Evolutionary conservation across 208 protist genomes (phyloP), one percentile per base, ranked within the genome.

Genomic region (Trypanosoma cruzi): DNA sequence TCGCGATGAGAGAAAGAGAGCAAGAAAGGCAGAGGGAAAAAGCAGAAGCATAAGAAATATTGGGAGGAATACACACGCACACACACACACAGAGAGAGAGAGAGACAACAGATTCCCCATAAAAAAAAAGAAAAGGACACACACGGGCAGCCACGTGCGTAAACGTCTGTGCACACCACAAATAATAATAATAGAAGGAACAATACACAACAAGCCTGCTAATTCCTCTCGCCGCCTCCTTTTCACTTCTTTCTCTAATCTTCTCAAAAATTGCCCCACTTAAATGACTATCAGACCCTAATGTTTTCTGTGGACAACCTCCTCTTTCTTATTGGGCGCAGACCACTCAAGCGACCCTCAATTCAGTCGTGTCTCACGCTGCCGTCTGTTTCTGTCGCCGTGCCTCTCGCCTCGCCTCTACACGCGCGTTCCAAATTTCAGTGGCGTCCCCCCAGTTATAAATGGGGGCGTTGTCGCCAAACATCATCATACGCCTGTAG

Each of bases 401-500:
- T 26, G 14, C 59, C 7, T 72, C 61, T 26, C 50, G 5, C 34
- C 71, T 70, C n/a, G 60, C 61, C 46, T 62, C 71, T 49, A 73
- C 52, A 66, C 81, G 8, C 26, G 78, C 63, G 74, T 46, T 90
- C 66, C 61, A 68, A 71, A 81, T 73, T 59, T 75, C 90, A 6
- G 65, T 75, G 64, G 88, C 80, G 68, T 95, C 90, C 4, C 81
- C 81, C 85, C 83, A 91, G 65, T 91, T 84, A 60, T 90, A 92
- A 13, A 95, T 77, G 0, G 90, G 90, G 10, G 90, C 86, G 75
- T 95, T 93, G 70, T 93, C 86, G 32, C 86, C 84, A 75, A 89
- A 87, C 59, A 95, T 68, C 90, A 92, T 95, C 83, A 95, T 85
- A 29, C 86, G 80, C 11, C 87, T 66, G 78, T 95, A 95, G 78